Base-by-base conservation (phyloP, 768 basidiomycete genomes). In the Naganishia onofrii region DNA sequence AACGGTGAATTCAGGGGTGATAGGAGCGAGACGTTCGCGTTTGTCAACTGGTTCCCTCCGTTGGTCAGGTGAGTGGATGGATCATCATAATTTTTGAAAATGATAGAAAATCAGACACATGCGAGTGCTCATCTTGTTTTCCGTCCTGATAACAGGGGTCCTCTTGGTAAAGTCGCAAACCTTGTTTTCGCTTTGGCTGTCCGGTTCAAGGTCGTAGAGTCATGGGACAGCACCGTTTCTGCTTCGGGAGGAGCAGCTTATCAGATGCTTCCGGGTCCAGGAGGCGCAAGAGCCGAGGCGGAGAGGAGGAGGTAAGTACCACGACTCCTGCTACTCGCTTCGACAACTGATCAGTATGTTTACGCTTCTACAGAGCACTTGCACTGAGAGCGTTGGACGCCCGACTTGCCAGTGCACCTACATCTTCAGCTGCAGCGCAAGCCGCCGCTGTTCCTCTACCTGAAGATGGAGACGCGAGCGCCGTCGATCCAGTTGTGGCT, bases 351-450 rank as follows among this genome's bases (percentile, higher is more conserved):
- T 42, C 0, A 32, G 5, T 10, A 15, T n/a, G 15, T 31, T 67
- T 17, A 26, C 53, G 36, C 23, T 57, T 13, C 66, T 70, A 29
- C 76, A 96, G 95, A 74, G 93, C 94, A 0, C 87, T 99, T 84
- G 96, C 96, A 34, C 83, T 99, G 76, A 96, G 97, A 81, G 96
- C 96, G 3, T 86, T 99, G 42, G 96, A 99, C 75, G 93, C 96
- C 76, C 87, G 93, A 34, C 81, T 98, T 65, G 58, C 69, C 13
- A 54, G 23, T 31, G 92, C 94, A 29, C 75, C 80, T 9, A 68
- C 69, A 13, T 71, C 77, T 9, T 72, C 77, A 0, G 72, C 78
- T n/a, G 74, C 72, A n/a, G 73, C 77, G 2, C 54, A 70, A 4
- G 36, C 74, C 17, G 36, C 72, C 13, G 34, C 73, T 29, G 26